Conservation (phyloP, 1,284 basidiomycete species). For the Pseudomicrostroma phylloplanum region DNA sequence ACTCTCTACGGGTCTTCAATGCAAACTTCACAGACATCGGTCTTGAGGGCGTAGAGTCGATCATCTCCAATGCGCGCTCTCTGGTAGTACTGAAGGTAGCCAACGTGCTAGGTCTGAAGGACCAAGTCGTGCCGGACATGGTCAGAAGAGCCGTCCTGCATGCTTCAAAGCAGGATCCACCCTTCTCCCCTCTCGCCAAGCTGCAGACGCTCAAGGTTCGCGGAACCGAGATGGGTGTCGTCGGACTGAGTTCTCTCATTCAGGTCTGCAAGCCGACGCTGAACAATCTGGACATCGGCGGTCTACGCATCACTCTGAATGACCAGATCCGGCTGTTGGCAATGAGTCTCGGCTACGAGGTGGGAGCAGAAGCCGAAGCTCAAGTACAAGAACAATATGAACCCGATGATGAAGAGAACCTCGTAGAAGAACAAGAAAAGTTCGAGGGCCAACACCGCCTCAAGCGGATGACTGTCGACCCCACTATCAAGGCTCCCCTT, state of each 20-base stretch:
- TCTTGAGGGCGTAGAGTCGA: neutral
- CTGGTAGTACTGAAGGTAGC: neutral
- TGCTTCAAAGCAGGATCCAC: neutral
- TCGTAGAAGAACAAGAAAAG: neutral
- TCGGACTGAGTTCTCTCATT: neutral
- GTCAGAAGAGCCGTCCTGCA: neutral
- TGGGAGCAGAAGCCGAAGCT: too few species aligned
- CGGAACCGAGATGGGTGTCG: neutral
- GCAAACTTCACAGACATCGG: slow-evolving; percentile 6
- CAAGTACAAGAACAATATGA: neutral
- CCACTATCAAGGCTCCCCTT: neutral
- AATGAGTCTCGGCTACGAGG: slow-evolving; percentile 1
- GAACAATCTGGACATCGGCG: neutral
- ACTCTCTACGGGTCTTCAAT: neutral
- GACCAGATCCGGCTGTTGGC: neutral
- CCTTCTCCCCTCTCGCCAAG: neutral
- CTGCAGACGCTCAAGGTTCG: slow-evolving; percentile 6
- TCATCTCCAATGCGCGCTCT: neutral
- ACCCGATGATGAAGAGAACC: neutral
- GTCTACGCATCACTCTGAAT: neutral
- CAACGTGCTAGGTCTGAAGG: neutral
- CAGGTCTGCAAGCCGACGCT: neutral
- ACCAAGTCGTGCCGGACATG: neutral
- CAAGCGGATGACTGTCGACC: neutral
- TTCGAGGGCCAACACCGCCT: neutral